These are phyloP conservation scores for Barnettozyma wickerhamii DNA, from an alignment of 805 yeast genomes.

Conservation along the genomic window DNA sequence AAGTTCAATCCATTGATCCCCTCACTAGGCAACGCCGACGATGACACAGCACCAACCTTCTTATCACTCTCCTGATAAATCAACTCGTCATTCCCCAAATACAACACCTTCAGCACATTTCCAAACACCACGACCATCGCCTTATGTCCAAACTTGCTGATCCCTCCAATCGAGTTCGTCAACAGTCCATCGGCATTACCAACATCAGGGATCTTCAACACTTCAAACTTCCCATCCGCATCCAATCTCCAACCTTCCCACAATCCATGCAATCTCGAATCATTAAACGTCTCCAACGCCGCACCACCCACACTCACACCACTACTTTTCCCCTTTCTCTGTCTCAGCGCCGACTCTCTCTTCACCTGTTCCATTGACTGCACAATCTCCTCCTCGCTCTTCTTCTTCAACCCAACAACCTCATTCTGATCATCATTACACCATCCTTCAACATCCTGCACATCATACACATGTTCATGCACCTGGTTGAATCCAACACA, in stretches of 20 bases:
- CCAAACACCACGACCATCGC: slow-evolving; percentile 75
- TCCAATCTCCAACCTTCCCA: slow-evolving; percentile 86
- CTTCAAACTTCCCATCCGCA: slow-evolving; percentile 57
- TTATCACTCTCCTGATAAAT: slow-evolving; percentile 54
- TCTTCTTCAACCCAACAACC: slow-evolving; percentile 60
- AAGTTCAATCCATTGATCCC: slow-evolving; percentile 46
- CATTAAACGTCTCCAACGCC: slow-evolving; percentile 14
- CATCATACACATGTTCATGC: slow-evolving; percentile 65
- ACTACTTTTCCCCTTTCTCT: slow-evolving; percentile 8
- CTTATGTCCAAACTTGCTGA: slow-evolving; percentile 70
- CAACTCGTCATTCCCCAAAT: slow-evolving; percentile 71
- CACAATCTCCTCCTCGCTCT: slow-evolving; percentile 30
- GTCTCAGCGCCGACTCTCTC: slow-evolving; percentile 16
- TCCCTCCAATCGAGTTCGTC: slow-evolving; percentile 55
- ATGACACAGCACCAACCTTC: slow-evolving; percentile 15
- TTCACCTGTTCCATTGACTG: slow-evolving; percentile 13
- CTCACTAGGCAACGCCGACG: slow-evolving; percentile 20
- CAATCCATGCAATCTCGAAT: slow-evolving; percentile 34
- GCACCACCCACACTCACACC: slow-evolving; percentile 7
- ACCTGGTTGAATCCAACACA: slow-evolving; percentile 81
- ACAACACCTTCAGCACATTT: slow-evolving; percentile 63
- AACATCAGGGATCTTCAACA: slow-evolving; percentile 53
- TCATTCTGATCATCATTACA: slow-evolving; percentile 72
- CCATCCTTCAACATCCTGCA: slow-evolving; percentile 70
- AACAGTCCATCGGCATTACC: slow-evolving; percentile 39